A percentile compares a stretch with the other conserved stretches of the same genome.
Evolutionary conservation across 441 rosid genomes (phyloP).

Genomic region (Erodium moschatum): DNA sequence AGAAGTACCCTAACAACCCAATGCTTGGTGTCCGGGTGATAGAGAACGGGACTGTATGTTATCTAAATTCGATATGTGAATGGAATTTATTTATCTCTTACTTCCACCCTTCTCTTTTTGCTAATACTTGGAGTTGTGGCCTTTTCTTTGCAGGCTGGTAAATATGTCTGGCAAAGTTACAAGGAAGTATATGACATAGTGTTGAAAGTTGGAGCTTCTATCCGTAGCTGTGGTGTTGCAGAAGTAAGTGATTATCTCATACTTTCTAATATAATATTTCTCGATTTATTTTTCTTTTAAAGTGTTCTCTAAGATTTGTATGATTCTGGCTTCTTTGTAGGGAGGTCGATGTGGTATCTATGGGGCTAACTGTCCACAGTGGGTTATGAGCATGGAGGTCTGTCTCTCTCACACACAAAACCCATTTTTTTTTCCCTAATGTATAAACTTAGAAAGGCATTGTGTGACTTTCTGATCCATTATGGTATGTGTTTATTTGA

Average conservation of each 20-base stretch:
- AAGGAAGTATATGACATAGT: constrained; percentile 66
- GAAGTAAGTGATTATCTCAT: constrained; percentile 34
- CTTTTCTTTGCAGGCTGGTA: constrained; percentile 47
- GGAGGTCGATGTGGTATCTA: constrained; percentile 80
- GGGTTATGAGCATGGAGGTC: constrained; percentile 99
- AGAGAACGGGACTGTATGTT: constrained; percentile 54
- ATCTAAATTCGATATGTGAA: background rate
- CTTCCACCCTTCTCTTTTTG: background rate
- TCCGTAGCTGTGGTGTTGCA: constrained; percentile 65
- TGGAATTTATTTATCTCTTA: background rate
- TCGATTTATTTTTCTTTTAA: background rate
- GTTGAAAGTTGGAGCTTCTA: constrained; percentile 66
- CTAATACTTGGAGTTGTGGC: background rate
- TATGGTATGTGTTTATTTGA: background rate
- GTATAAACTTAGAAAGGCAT: background rate
- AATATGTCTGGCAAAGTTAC: constrained; percentile 73
- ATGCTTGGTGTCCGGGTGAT: constrained; percentile 81
- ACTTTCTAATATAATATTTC: background rate
- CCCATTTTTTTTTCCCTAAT: background rate
- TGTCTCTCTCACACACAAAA: background rate
- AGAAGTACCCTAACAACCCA: constrained; percentile 55
- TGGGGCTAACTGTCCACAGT: constrained; percentile 75
- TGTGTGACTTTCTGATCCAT: background rate
- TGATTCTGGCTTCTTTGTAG: constrained; percentile 29
- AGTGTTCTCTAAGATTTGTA: constrained; percentile 4